Conservation (phyloP, 192 early-diverging fungal genomes). For the Mortierella hygrophila region DNA sequence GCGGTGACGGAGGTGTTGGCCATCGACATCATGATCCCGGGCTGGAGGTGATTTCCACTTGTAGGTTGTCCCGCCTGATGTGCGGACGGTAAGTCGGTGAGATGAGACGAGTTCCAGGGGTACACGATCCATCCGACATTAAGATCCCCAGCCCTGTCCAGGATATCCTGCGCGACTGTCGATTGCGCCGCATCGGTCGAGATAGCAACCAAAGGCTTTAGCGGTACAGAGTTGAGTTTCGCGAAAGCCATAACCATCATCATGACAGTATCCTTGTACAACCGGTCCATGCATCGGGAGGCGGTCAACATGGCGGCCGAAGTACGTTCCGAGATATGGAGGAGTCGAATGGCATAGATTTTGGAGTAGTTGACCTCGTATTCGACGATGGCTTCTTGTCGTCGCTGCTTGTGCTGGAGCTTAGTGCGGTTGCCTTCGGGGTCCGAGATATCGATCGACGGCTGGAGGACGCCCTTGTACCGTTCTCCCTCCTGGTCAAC, state of each 20-base stretch:
- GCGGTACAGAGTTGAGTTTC: constrained; percentile 73
- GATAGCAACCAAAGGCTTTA: constrained; percentile 72
- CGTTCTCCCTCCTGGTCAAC: background rate
- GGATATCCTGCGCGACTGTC: constrained; percentile 75
- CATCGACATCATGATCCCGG: constrained; percentile 22
- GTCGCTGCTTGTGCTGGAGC: background rate
- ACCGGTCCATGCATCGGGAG: constrained; percentile 68
- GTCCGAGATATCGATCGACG: constrained; percentile 51
- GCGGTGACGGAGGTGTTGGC: constrained; percentile 10
- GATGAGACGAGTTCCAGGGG: constrained; percentile 66
- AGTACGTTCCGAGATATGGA: constrained; percentile 81
- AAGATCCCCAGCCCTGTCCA: constrained; percentile 63
- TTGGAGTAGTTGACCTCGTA: constrained; percentile 38
- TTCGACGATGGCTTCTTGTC: background rate
- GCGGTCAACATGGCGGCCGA: constrained; percentile 83
- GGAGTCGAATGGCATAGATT: constrained; percentile 76
- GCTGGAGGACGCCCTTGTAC: constrained; percentile 34
- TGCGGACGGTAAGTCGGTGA: constrained; percentile 28
- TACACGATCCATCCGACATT: constrained; percentile 77
- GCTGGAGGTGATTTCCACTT: constrained; percentile 19
- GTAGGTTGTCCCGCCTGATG: background rate
- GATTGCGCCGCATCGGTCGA: constrained; percentile 62
- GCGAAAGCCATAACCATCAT: constrained; percentile 87
- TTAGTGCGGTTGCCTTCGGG: constrained; percentile 10
- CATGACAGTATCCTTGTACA: constrained; percentile 79